Conservation (phyloP, 2,329 filamentous ascomycete genomes). For the Aspergillus pseudoterreus region DNA sequence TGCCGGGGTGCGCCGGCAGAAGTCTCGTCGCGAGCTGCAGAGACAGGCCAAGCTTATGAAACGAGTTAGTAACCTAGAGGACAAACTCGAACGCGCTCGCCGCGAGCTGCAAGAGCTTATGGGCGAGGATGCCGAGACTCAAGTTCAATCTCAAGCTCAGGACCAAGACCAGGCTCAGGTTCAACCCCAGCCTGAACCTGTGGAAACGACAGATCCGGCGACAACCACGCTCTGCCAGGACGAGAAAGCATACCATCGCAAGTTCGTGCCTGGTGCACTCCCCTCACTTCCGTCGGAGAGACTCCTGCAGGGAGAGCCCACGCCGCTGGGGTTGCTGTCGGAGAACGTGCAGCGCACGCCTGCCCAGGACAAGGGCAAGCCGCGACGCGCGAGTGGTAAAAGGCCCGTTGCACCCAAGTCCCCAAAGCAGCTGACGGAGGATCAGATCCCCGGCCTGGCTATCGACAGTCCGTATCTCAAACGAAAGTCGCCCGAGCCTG, state of each 20-base stretch:
- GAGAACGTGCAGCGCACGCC: slow-evolving; percentile 4
- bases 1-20: slow-evolving; percentile 41
- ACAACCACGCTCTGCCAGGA: slow-evolving; percentile 18
- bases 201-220: background rate
- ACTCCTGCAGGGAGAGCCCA: slow-evolving; percentile 31
- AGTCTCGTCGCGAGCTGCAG: slow-evolving; percentile 55
- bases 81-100: slow-evolving; percentile 54
- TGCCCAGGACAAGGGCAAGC: background rate
- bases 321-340: slow-evolving; percentile 6
- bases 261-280: slow-evolving; percentile 42
- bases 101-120: slow-evolving; percentile 52
- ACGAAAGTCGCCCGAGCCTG: slow-evolving; percentile 26
- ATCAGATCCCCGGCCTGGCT: slow-evolving; percentile 12
- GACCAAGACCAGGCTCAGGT: background rate
- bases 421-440: slow-evolving; percentile 6
- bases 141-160: slow-evolving; percentile 8
- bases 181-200: slow-evolving; percentile 6
- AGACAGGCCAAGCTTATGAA: slow-evolving; percentile 57
- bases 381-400: background rate
- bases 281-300: slow-evolving; percentile 46
- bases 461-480: slow-evolving; percentile 33
- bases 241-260: slow-evolving; percentile 27
- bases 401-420: slow-evolving; percentile 1
- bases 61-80: slow-evolving; percentile 59
- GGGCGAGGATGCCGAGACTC: slow-evolving; percentile 30